These are phyloP conservation scores for Lenwebbia sp. DNA, from an alignment of 345 rosid genomes.

Conservation along the genomic window DNA sequence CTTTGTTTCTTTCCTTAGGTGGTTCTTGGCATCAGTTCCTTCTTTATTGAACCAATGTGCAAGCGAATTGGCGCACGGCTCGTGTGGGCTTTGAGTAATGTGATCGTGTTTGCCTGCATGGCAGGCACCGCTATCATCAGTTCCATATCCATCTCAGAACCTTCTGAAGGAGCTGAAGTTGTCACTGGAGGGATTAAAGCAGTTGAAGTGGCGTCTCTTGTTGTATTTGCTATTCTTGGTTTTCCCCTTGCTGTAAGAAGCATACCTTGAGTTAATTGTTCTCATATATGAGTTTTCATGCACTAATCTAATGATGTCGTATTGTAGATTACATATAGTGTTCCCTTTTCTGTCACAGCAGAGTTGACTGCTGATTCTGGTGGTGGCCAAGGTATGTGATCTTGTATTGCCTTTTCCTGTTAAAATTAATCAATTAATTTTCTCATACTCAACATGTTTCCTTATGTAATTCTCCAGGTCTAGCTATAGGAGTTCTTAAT, in stretches of 20 bases:
- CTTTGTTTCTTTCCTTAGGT: conserved; percentile 32
- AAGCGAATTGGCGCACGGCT: conserved; percentile 62
- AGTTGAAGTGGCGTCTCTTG: conserved; percentile 57
- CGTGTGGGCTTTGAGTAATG: conserved; percentile 93
- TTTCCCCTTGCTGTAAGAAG: conserved; percentile 91
- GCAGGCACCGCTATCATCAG: conserved; percentile 74
- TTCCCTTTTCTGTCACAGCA: conserved; percentile 89
- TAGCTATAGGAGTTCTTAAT: conserved; percentile 93
- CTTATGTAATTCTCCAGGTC: conserved; percentile 37
- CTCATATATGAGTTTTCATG: not conserved
- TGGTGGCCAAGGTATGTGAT: conserved; percentile 78
- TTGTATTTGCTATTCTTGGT: conserved; percentile 86
- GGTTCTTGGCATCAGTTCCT: conserved; percentile 91
- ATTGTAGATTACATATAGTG: conserved; percentile 82
- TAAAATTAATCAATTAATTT: not conserved
- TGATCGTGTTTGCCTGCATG: conserved; percentile 80
- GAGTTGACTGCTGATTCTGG: conserved; percentile 94
- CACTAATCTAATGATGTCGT: not conserved
- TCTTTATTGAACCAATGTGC: conserved; percentile 87
- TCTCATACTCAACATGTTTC: not conserved
- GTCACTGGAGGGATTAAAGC: conserved; percentile 44
- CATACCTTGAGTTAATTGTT: not conserved
- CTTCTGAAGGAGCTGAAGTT: conserved; percentile 48
- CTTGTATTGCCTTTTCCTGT: not conserved
- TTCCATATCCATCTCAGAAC: conserved; percentile 42